Conservation (phyloP, 257 asterid genomes). For the Solanum paucissectum region DNA sequence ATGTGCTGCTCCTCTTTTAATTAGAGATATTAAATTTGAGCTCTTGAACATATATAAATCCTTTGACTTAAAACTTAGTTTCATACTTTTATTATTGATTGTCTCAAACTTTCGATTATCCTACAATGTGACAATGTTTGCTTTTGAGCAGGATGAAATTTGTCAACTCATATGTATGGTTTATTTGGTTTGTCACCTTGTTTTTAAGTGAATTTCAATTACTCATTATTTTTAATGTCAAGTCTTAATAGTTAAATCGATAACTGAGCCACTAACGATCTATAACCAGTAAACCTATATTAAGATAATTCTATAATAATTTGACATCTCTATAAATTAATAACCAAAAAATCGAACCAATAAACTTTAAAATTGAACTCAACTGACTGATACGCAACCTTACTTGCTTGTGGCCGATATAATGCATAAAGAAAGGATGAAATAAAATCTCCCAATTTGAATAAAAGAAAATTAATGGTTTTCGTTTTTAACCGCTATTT, state of each 20-base stretch:
- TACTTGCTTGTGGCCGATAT: neutral
- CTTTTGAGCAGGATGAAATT: neutral
- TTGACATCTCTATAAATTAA: too few species aligned
- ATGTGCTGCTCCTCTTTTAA: too few species aligned
- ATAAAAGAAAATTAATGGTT: neutral
- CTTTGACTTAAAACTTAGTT: neutral
- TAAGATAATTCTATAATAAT: neutral
- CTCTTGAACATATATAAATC: rapidly evolving
- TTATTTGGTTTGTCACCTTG: neutral
- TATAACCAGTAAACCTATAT: too few species aligned
- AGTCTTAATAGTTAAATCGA: too few species aligned
- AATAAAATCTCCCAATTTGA: neutral
- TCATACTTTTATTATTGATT: too few species aligned
- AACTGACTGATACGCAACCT: neutral
- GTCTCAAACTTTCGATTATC: rapidly evolving
- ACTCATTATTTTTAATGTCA: too few species aligned
- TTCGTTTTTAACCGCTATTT: neutral
- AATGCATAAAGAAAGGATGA: too few species aligned
- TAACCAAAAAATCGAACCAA: rapidly evolving
- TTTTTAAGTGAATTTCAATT: too few species aligned
- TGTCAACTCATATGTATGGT: neutral
- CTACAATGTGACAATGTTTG: neutral
- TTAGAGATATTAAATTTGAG: too few species aligned
- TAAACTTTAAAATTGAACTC: too few species aligned
- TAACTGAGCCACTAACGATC: too few species aligned